A percentile compares a stretch with the other conserved stretches of the same genome.
Evolutionary conservation across 2,329 filamentous ascomycete species (phyloP).

Genomic region (Fusarium sp.): DNA sequence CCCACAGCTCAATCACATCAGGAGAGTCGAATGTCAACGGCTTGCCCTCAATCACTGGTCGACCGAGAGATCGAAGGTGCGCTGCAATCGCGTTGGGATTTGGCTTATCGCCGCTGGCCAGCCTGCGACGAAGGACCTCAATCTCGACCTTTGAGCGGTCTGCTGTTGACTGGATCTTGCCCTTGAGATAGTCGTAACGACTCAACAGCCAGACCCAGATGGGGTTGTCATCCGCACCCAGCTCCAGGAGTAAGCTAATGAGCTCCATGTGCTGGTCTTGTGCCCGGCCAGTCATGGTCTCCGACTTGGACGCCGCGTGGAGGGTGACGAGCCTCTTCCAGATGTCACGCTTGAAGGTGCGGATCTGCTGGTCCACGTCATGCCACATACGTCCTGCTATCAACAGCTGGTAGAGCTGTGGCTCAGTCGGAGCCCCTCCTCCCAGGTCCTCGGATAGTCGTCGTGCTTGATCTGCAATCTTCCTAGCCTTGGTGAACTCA

Average conservation of each 20-base stretch:
- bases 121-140: conserved; percentile 86
- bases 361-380: conserved; percentile 90
- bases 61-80: conserved; percentile 82
- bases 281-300: conserved; percentile 65
- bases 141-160: conserved; percentile 94
- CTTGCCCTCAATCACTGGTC: conserved; percentile 75
- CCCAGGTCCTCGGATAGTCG: conserved; percentile 73
- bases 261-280: conserved; percentile 93
- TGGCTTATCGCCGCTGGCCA: conserved; percentile 83
- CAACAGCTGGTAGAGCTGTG: conserved; percentile 88
- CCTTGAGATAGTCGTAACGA: conserved; percentile 89
- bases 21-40: conserved; percentile 80
- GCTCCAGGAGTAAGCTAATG: conserved; percentile 89
- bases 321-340: conserved; percentile 86
- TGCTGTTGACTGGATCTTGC: conserved; percentile 83
- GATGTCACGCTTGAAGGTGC: conserved; percentile 88
- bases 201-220: conserved; percentile 97
- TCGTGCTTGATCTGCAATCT: conserved; percentile 84
- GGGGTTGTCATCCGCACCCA: conserved; percentile 95
- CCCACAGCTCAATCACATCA: conserved; percentile 92
- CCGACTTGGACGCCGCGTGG: conserved; percentile 69
- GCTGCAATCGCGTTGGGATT: conserved; percentile 78
- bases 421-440: conserved; percentile 76
- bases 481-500: conserved; percentile 87
- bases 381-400: conserved; percentile 95